Conservation (phyloP, 1,139 yeast genomes). For the Zygosaccharomyces sapae region DNA sequence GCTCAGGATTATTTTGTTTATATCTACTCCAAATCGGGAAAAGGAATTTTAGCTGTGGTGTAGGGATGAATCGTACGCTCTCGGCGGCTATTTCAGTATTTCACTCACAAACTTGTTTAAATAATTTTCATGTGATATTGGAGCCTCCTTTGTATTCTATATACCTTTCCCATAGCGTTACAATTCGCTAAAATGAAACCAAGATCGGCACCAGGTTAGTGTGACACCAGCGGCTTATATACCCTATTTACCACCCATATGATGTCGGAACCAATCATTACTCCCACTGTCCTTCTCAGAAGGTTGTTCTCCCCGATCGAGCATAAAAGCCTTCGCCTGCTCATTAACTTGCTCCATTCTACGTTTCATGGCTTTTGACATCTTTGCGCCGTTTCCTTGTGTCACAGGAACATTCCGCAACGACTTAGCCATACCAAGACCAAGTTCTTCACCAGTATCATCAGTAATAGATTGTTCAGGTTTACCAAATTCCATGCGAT, state of each 20-base stretch:
- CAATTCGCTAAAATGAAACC: background rate
- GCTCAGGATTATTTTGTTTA: slow-evolving; percentile 9
- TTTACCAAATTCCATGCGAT: slow-evolving; percentile 78
- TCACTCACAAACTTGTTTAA: background rate
- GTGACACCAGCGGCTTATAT: background rate
- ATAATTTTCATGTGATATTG: background rate
- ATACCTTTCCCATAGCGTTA: background rate
- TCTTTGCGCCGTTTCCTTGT: slow-evolving; percentile 45
- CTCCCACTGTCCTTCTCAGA: background rate
- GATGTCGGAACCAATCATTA: slow-evolving; percentile 12
- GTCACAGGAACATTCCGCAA: slow-evolving; percentile 14
- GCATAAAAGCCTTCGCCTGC: slow-evolving; percentile 19
- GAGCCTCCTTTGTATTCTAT: background rate
- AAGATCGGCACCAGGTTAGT: background rate
- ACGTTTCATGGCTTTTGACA: slow-evolving; percentile 51
- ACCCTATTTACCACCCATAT: slow-evolving; percentile 3
- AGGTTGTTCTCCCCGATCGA: slow-evolving; percentile 6
- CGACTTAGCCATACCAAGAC: slow-evolving; percentile 62
- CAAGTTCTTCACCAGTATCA: slow-evolving; percentile 74
- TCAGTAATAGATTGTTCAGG: slow-evolving; percentile 61
- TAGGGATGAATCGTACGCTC: background rate
- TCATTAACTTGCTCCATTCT: slow-evolving; percentile 39
- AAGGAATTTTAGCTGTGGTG: background rate
- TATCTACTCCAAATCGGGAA: slow-evolving; percentile 11
- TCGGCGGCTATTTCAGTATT: background rate